Evolutionary conservation across 129 eudicot species (phyloP).

Genomic region (Tagetes erecta): DNA sequence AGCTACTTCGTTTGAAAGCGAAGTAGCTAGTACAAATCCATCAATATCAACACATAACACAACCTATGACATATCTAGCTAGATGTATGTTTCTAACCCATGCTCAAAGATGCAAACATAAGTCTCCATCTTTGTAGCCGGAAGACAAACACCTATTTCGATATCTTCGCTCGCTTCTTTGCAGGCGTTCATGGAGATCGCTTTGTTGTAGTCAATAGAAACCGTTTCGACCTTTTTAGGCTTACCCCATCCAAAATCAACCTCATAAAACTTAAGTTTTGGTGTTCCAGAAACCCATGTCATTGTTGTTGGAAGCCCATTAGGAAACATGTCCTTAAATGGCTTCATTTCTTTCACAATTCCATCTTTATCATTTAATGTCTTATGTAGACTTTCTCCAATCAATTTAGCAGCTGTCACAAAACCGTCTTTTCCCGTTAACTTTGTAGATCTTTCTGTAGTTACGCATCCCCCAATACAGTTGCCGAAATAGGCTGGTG

Average conservation of each 20-base stretch:
- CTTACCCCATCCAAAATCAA: constrained; percentile 26
- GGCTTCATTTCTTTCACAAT: neutral
- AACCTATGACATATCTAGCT: neutral
- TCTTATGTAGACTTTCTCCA: constrained; percentile 21
- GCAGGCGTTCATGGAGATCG: constrained; percentile 15
- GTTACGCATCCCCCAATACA: neutral
- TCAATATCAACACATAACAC: no score
- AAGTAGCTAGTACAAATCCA: no score
- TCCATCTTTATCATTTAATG: constrained; percentile 16
- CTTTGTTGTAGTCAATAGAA: constrained; percentile 5
- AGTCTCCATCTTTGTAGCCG: constrained; percentile 30
- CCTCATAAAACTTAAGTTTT: constrained; percentile 22
- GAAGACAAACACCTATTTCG: constrained; percentile 36
- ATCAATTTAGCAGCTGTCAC: constrained; percentile 8
- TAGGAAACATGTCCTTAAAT: neutral
- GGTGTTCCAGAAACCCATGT: constrained; percentile 20
- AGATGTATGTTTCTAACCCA: constrained; percentile 22
- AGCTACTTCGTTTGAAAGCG: no score
- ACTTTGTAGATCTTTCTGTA: neutral
- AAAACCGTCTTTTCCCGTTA: constrained; percentile 21
- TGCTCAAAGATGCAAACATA: constrained; percentile 19
- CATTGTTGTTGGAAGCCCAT: neutral
- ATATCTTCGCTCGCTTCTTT: constrained; percentile 25
- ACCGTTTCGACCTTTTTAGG: constrained; percentile 14
- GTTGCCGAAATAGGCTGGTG: constrained; percentile 19